Conservation (phyloP, 192 early-diverging fungal genomes). For the Podochytrium sp. region DNA sequence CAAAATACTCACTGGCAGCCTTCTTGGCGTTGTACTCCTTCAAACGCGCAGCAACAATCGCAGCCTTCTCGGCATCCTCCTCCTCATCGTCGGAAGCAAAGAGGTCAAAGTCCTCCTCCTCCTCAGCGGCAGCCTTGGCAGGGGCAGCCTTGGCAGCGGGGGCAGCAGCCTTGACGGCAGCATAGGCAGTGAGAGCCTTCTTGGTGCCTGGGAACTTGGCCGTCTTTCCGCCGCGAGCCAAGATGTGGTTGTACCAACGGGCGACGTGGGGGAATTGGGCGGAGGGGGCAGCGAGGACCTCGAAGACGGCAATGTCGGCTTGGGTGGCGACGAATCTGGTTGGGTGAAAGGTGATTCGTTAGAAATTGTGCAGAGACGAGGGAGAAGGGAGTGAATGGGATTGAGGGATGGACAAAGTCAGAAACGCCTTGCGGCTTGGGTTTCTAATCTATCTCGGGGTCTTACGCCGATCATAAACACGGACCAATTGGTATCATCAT, state of each 20-base stretch:
- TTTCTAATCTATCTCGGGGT: constrained; percentile 54
- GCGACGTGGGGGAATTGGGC: constrained; percentile 84
- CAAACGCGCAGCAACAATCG: constrained; percentile 83
- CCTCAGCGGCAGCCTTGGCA: constrained; percentile 64
- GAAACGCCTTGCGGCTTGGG: constrained; percentile 36
- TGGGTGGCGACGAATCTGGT: constrained; percentile 60
- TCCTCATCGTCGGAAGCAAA: constrained; percentile 95
- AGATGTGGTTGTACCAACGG: constrained; percentile 96
- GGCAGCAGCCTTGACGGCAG: constrained; percentile 59
- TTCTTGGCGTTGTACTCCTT: constrained; percentile 92
- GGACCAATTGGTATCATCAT: constrained; percentile 55
- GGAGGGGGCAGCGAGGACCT: constrained; percentile 74
- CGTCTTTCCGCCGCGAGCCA: constrained; percentile 42
- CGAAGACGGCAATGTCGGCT: constrained; percentile 88
- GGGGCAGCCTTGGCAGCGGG: constrained; percentile 2
- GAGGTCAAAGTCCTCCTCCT: constrained; percentile 94
- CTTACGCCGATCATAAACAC: constrained; percentile 57
- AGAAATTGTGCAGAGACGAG: not conserved
- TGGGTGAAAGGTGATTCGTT: not conserved
- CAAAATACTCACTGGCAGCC: constrained; percentile 60
- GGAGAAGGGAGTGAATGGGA: not conserved
- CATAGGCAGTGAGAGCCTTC: constrained; percentile 56
- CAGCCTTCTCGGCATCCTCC: constrained; percentile 89
- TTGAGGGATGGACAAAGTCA: not conserved
- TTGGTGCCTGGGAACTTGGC: constrained; percentile 53